Conservation (phyloP, 331 rosid genomes). For the Dryas integrifolia region DNA sequence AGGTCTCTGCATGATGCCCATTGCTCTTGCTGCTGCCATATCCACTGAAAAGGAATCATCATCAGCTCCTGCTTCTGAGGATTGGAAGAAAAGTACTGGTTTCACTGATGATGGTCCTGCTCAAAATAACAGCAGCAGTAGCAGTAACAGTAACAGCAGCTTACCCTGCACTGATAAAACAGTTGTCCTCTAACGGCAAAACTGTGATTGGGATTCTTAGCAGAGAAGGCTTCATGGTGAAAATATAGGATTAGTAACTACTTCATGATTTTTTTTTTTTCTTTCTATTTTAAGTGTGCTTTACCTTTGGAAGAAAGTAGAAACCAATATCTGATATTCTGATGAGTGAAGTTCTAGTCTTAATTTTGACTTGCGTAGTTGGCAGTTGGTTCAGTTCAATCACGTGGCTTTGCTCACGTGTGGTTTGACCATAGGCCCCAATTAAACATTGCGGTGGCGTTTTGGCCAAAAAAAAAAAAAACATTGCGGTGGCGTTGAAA, state of each 20-base stretch:
- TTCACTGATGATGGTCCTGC: neutral
- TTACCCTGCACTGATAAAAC: neutral
- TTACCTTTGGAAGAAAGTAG: neutral
- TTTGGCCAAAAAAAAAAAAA: too few species aligned
- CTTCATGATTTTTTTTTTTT: neutral
- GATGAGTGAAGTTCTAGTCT: neutral
- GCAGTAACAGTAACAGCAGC: conserved; percentile 9
- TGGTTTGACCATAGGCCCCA: neutral
- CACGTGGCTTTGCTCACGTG: conserved; percentile 4
- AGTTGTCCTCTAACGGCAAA: too few species aligned
- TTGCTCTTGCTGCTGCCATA: conserved; percentile 43
- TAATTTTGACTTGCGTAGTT: neutral
- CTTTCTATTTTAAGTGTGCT: neutral
- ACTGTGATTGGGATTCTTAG: too few species aligned
- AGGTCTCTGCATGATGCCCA: conserved; percentile 41
- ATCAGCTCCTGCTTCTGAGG: conserved; percentile 5
- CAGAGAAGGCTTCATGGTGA: neutral
- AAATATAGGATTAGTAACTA: neutral
- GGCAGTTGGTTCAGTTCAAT: conserved; percentile 2
- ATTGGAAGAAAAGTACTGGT: conserved; percentile 11
- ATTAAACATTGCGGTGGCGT: too few species aligned
- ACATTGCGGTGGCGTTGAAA: too few species aligned
- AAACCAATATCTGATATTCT: neutral
- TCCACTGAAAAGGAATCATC: conserved; percentile 25
- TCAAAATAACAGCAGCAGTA: conserved; percentile 15